A percentile compares a stretch with the other conserved stretches of the same genome.
Evolutionary conservation across 2,329 filamentous ascomycete species (phyloP).

Genomic region (Cadophora malorum): DNA sequence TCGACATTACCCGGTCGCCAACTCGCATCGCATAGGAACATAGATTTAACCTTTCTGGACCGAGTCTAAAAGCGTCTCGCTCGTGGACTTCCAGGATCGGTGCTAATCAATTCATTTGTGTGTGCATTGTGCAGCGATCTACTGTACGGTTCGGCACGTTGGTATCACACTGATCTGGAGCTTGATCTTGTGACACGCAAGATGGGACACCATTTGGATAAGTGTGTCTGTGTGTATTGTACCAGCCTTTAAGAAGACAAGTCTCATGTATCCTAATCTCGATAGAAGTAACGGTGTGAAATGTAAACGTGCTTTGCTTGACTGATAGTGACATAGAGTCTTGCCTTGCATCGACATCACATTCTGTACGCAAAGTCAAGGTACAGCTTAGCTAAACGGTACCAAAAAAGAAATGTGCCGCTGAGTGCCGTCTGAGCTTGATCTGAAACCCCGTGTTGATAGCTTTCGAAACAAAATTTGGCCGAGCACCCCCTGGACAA

Average conservation of each 20-base stretch:
- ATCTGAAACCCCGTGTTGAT: conserved; percentile 2
- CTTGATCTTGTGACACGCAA: conserved; percentile 7
- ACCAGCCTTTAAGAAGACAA: background rate
- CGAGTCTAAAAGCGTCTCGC: conserved; percentile 8
- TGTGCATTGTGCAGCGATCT: conserved; percentile 1
- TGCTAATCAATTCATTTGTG: background rate
- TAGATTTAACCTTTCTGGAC: background rate
- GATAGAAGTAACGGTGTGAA: conserved; percentile 8
- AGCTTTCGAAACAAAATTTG: conserved; percentile 13
- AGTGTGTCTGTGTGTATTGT: background rate
- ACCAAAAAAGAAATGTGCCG: conserved; percentile 15
- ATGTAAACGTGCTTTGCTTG: background rate
- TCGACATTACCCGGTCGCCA: conserved; percentile 8
- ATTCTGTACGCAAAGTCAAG: background rate
- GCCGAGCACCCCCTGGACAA: conserved; percentile 2
- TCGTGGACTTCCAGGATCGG: background rate
- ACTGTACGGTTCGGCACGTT: conserved; percentile 2
- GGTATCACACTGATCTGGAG: background rate
- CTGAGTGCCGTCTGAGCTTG: background rate
- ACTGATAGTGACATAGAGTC: background rate
- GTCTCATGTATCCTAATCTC: background rate
- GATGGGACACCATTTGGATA: background rate
- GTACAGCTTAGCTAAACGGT: background rate
- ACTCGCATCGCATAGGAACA: background rate
- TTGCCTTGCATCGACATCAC: conserved; percentile 2